phyloP scores from a whole-genome alignment of 2,329 filamentous ascomycete species.

The Pezizomycotina sp. region DNA sequence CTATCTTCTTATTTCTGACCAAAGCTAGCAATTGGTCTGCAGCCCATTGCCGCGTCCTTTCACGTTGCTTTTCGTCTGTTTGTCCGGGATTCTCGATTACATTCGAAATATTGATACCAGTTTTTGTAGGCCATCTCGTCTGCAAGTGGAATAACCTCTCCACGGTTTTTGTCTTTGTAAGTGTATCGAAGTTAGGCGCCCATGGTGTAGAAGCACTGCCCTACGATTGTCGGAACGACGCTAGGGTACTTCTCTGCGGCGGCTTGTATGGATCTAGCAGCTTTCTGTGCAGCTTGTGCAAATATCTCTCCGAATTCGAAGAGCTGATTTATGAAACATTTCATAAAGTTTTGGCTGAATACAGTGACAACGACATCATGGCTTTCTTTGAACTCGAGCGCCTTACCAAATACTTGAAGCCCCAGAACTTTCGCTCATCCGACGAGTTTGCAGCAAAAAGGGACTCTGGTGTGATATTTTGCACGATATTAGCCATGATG shows the following conservation, averaged over 20 bases:
- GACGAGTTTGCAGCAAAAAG: conserved; percentile 70
- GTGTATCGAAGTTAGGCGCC: conserved; percentile 55
- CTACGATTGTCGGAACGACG: conserved; percentile 32
- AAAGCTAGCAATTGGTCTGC: conserved; percentile 22
- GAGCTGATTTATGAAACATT: conserved; percentile 68
- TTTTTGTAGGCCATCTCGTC: conserved; percentile 33
- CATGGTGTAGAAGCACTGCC: conserved; percentile 19
- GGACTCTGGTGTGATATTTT: conserved; percentile 40
- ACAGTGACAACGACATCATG: conserved; percentile 40
- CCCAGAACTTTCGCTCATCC: conserved; percentile 78
- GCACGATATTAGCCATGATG: conserved; percentile 1
- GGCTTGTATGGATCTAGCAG: conserved; percentile 45
- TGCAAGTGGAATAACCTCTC: conserved; percentile 52
- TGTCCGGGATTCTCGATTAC: conserved; percentile 6
- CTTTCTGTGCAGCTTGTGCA: conserved; percentile 63
- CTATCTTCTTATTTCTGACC: conserved; percentile 21
- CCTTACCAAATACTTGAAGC: conserved; percentile 72
- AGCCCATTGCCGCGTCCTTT: conserved; percentile 24
- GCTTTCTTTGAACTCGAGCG: conserved; percentile 37
- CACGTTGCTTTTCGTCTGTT: conserved; percentile 18
- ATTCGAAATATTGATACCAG: conserved; percentile 19
- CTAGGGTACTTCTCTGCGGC: conserved; percentile 24
- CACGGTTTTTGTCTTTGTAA: conserved; percentile 71
- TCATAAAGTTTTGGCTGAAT: conserved; percentile 71
- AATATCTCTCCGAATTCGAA: conserved; percentile 58